phyloP scores from a whole-genome alignment of 2,329 filamentous ascomycete genomes.

The Hortaea werneckii region DNA sequence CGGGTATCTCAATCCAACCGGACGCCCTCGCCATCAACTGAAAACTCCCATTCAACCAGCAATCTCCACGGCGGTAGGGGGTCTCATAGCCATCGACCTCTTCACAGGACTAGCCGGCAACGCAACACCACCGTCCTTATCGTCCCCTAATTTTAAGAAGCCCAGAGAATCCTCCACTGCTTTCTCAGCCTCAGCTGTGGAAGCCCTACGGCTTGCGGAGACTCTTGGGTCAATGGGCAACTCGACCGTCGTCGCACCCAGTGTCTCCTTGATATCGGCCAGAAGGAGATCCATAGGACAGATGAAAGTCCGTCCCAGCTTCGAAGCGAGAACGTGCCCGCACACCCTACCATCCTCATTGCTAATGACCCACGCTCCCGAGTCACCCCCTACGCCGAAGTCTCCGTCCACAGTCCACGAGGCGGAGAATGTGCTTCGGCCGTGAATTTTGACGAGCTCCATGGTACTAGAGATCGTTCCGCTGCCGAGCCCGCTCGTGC shows the following conservation, averaged over 20 bases:
- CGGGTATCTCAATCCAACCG: too few relatives aligned
- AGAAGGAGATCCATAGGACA: conserved; percentile 89
- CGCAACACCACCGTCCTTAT: conserved; percentile 10
- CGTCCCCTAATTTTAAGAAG: conserved; percentile 10
- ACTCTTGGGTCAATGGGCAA: conserved; percentile 50
- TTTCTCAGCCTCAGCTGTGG: conserved; percentile 3
- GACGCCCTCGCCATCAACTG: too few relatives aligned
- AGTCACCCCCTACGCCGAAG: conserved; percentile 70
- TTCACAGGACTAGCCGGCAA: conserved; percentile 10
- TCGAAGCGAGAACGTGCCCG: conserved; percentile 79
- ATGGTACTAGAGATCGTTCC: conserved; percentile 70
- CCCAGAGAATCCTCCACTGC: conserved; percentile 11
- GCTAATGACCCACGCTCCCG: conserved; percentile 86
- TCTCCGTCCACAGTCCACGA: conserved; percentile 54
- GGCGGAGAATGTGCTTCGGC: conserved; percentile 70
- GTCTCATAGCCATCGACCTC: conserved; percentile 1
- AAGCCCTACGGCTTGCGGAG: neutral
- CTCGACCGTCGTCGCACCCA: conserved; percentile 59
- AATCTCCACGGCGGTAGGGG: conserved; percentile 8
- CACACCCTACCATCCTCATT: conserved; percentile 68
- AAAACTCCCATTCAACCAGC: too few relatives aligned
- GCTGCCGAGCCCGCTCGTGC: conserved; percentile 72
- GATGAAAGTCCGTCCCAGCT: conserved; percentile 69
- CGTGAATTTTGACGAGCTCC: conserved; percentile 77
- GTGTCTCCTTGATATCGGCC: conserved; percentile 69